These are phyloP conservation scores for Magnusiomyces sp. DNA, from an alignment of 1,139 yeast genomes.

Conservation along the genomic window DNA sequence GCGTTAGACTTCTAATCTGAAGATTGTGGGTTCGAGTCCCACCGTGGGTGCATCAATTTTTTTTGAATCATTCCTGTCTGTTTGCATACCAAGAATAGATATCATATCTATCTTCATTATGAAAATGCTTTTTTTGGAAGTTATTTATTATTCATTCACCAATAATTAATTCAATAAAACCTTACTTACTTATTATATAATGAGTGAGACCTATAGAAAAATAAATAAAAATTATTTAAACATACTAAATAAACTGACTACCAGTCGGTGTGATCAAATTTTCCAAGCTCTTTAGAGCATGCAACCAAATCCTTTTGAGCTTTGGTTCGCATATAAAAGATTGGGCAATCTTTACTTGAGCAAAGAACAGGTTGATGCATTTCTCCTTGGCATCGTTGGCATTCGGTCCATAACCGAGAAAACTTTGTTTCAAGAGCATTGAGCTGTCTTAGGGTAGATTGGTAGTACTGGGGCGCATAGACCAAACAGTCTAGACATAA, in stretches of 20 bases:
- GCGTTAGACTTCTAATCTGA: conserved; percentile 8
- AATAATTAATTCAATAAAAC: too few species aligned
- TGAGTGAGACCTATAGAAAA: too few species aligned
- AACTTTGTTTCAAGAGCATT: conserved; percentile 75
- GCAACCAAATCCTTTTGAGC: conserved; percentile 78
- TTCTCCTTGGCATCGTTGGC: conserved; percentile 96
- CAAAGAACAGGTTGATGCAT: conserved; percentile 93
- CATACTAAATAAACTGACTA: conserved; percentile 19
- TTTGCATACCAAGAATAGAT: too few species aligned
- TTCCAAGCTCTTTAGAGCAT: conserved; percentile 60
- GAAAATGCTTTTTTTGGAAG: too few species aligned
- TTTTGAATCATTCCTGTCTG: too few species aligned
- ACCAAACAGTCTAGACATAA: conserved; percentile 72
- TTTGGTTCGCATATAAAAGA: conserved; percentile 93
- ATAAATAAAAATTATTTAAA: background rate
- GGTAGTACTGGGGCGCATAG: conserved; percentile 70
- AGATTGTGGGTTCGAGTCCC: conserved; percentile 9
- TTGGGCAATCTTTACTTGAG: conserved; percentile 93
- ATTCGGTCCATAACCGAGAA: conserved; percentile 92
- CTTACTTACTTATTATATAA: too few species aligned
- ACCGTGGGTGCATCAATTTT: conserved; percentile 3
- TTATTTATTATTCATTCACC: too few species aligned
- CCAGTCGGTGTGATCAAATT: conserved; percentile 63
- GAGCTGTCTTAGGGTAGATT: conserved; percentile 70
- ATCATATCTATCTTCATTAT: too few species aligned